phyloP scores from a whole-genome alignment of 768 basidiomycete genomes.

The Psilocybe subaeruginosa region DNA sequence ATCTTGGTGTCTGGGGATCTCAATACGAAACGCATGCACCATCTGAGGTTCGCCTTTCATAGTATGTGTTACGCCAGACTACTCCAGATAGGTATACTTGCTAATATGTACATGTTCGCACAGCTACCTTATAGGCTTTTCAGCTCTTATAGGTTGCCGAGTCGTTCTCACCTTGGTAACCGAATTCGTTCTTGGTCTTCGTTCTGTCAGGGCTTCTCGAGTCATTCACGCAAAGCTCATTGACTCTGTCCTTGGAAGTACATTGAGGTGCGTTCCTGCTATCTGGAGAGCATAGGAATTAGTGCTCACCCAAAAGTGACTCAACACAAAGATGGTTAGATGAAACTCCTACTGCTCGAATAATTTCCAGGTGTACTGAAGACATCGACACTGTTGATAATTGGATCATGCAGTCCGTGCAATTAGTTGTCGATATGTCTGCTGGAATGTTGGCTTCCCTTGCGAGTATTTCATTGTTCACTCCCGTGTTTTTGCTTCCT shows the following conservation, averaged over 20 bases:
- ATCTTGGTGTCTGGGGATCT: conserved; percentile 46
- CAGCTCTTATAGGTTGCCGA: not conserved
- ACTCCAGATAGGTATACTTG: conserved; percentile 15
- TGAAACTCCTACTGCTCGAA: conserved; percentile 17
- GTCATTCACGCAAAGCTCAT: conserved; percentile 13
- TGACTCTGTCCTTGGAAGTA: conserved; percentile 19
- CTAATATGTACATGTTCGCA: not conserved
- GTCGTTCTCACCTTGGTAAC: not conserved
- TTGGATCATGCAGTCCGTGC: conserved; percentile 27
- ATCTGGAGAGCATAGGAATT: too few species aligned
- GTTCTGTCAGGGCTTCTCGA: conserved; percentile 15
- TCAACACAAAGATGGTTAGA: conserved; percentile 32
- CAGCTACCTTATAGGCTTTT: conserved; percentile 1
- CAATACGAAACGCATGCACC: conserved; percentile 37
- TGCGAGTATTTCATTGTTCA: conserved; percentile 40
- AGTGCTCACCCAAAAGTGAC: conserved; percentile 14
- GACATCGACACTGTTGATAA: conserved; percentile 49
- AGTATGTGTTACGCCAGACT: conserved; percentile 30
- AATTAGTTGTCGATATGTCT: conserved; percentile 24
- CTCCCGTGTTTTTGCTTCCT: conserved; percentile 45
- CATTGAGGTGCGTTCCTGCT: conserved; percentile 7
- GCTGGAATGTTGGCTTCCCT: conserved; percentile 34
- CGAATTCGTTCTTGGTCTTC: not conserved
- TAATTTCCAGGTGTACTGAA: conserved; percentile 21
- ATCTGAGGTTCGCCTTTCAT: conserved; percentile 34